These are phyloP conservation scores for Daedaleopsis sinensis DNA, from an alignment of 768 basidiomycete genomes.

Conservation along the genomic window DNA sequence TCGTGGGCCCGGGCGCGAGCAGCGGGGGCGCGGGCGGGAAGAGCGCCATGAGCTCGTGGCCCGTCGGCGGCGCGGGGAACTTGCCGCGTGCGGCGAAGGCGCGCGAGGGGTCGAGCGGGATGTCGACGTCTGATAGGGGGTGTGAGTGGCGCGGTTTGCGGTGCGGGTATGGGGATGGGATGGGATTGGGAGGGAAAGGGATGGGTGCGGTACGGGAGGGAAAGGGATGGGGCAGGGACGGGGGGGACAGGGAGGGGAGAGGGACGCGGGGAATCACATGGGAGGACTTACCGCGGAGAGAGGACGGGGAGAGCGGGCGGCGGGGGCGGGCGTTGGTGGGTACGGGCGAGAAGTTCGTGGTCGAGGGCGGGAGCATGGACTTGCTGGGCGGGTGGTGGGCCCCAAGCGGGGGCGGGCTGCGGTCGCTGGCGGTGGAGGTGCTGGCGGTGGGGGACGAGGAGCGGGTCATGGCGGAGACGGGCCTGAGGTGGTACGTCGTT, in stretches of 20 bases:
- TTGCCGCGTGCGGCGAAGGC: conserved; percentile 51
- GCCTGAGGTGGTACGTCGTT: conserved; percentile 55
- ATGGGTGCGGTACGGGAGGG: too few species aligned
- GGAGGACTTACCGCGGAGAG: conserved; percentile 52
- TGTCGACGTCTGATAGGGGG: conserved; percentile 59
- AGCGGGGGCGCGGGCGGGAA: conserved; percentile 75
- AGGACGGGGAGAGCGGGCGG: conserved; percentile 65
- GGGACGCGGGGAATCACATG: not conserved
- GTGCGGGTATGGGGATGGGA: not conserved
- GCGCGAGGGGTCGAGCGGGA: conserved; percentile 46
- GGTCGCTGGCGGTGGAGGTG: conserved; percentile 48
- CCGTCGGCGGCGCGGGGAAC: conserved; percentile 77
- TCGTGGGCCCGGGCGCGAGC: conserved; percentile 65
- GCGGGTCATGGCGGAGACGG: conserved; percentile 49
- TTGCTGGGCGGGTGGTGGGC: conserved; percentile 10
- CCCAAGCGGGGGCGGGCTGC: conserved; percentile 33
- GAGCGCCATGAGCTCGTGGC: conserved; percentile 85
- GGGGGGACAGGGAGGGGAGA: too few species aligned
- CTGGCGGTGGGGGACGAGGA: conserved; percentile 58
- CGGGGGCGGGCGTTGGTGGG: conserved; percentile 41
- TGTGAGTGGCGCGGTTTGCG: too few species aligned
- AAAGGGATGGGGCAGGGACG: too few species aligned
- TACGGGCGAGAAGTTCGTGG: conserved; percentile 36
- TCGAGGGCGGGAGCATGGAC: conserved; percentile 11
- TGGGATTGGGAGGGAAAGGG: not conserved